Evolutionary conservation across 176 grass and related monocot genomes (phyloP), one percentile per base, ranked within the genome.

Genomic region (Oryza glaberrima): DNA sequence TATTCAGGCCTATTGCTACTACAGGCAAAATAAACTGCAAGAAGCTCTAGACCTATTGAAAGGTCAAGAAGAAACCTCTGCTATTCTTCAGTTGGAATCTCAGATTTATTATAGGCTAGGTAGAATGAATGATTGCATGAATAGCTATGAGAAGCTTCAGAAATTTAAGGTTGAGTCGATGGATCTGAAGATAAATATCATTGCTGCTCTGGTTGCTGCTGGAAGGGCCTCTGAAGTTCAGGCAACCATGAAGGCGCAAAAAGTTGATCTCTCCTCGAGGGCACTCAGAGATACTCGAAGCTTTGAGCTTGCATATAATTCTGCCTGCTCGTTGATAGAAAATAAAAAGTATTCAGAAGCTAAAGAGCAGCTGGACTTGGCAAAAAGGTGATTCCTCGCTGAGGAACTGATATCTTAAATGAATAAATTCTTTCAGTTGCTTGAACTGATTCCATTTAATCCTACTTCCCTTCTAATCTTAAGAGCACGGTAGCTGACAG

Each of bases 221-320:
- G 96, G 94, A 82, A 96, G 79, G 86, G 84, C 90, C 77, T 84
- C 78, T 75, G 96, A 99, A 83, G 96, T 99, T 69, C 87, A 92
- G 61, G 82, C 80, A 86, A 82, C 86, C 32, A 94, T 96, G 96
- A 93, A 88, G 58, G 74, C 44, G 5, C 88, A 88, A 70, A 99
- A 92, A 81, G 86, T 95, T 85, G 83, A 94, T 63, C 90, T 91
- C 67, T 83, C 85, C 49, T 84, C 85, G 0, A 91, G 76, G 41
- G 89, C 89, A 54, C 89, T 91, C 51, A 95, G 82, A 78, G 82
- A 92, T 88, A 34, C 90, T 38, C 91, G 92, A 67, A 94, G 88
- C 80, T 99, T 92, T 84, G 94, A 99, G 89, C 86, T 99, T 38
- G 88, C 93, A 75, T 99, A 99, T 80, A 99, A 99, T 71, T 86